phyloP scores from a whole-genome alignment of 2,329 filamentous ascomycete species.

The Leptodontidium sp. region DNA sequence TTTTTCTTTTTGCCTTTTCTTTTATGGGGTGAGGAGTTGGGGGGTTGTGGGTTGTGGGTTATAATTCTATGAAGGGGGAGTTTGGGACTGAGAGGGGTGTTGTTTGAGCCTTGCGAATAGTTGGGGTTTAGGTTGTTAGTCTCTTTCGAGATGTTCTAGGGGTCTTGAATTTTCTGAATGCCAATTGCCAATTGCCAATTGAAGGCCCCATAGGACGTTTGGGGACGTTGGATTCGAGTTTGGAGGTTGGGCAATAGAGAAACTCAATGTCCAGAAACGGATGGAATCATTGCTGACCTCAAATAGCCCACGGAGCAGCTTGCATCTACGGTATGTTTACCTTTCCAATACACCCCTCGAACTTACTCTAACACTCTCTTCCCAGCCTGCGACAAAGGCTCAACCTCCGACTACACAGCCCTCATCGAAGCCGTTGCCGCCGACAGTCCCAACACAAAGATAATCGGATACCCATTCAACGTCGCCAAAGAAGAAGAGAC shows the following conservation, averaged over 20 bases:
- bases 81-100: neutral
- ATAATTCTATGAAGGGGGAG: no score
- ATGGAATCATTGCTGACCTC: slow-evolving; percentile 32
- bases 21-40: neutral
- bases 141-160: neutral
- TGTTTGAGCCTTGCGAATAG: neutral
- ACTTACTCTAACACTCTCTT: slow-evolving; percentile 28
- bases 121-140: neutral
- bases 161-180: neutral
- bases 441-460: slow-evolving; percentile 62
- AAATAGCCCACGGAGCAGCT: slow-evolving; percentile 66
- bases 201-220: neutral
- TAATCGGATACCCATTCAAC: slow-evolving; percentile 68
- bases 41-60: neutral
- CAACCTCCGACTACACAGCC: slow-evolving; percentile 50
- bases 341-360: neutral
- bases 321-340: slow-evolving; percentile 62
- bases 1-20: slow-evolving; percentile 9
- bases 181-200: neutral
- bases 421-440: slow-evolving; percentile 54
- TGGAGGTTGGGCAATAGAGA: neutral
- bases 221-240: neutral
- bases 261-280: neutral
- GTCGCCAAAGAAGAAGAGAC: slow-evolving; percentile 67
- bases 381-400: slow-evolving; percentile 58